A percentile compares a stretch with the other conserved stretches of the same genome.
phyloP scores from a whole-genome alignment of 176 grass and related monocot species.

The Hordeum vulgare region MorexV3_pseudomolecules_assembly NC_058522.1:32121917-32122416 shows the following conservation, averaged over 20 bases:
- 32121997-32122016: too few relatives aligned
- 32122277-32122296: not conserved
- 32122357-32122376: too few relatives aligned
- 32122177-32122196: conserved; percentile 81
- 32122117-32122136: conserved; percentile 92
- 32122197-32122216: conserved; percentile 91
- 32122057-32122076: not conserved
- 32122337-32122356: not conserved
- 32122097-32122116: conserved; percentile 75
- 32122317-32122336: not conserved
- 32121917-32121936: too few relatives aligned
- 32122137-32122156: conserved; percentile 65
- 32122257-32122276: not conserved
- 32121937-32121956: too few relatives aligned
- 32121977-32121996: too few relatives aligned
- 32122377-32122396: not conserved
- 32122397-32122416: not conserved
- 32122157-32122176: conserved; percentile 77
- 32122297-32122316: conserved; percentile 28
- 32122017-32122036: too few relatives aligned
- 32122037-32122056: too few relatives aligned
- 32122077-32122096: conserved; percentile 61
- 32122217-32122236: conserved; percentile 77
- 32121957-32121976: too few relatives aligned
- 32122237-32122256: conserved; percentile 44